Evolutionary conservation across 1,139 yeast genomes (phyloP).

Genomic region (Zygosaccharomyces pseudobailii): DNA sequence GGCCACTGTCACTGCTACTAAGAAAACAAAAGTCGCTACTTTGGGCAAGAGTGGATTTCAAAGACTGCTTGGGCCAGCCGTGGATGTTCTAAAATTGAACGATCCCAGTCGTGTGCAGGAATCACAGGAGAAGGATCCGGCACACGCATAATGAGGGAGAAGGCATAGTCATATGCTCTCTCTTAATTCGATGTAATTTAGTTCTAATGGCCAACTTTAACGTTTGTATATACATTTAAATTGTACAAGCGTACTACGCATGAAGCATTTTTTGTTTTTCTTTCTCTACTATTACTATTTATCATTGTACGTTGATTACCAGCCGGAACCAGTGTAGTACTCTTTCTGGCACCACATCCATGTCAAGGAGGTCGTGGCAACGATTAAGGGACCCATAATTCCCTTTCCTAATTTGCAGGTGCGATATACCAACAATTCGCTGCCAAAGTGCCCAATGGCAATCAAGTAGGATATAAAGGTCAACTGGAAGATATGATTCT

Average conservation of each 20-base stretch:
- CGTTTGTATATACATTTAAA: conserved; percentile 6
- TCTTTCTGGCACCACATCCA: conserved; percentile 62
- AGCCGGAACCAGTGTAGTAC: conserved; percentile 40
- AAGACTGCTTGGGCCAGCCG: conserved; percentile 89
- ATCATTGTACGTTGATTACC: conserved; percentile 11
- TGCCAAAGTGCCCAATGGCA: conserved; percentile 77
- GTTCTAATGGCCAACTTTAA: background rate
- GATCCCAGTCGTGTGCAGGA: conserved; percentile 54
- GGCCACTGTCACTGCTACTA: conserved; percentile 81
- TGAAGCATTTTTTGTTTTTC: background rate
- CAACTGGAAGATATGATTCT: conserved; percentile 68
- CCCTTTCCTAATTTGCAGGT: conserved; percentile 87
- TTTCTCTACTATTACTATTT: background rate
- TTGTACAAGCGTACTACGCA: conserved; percentile 2
- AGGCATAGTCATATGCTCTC: background rate
- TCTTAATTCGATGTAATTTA: background rate
- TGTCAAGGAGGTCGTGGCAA: conserved; percentile 49
- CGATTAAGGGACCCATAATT: conserved; percentile 78
- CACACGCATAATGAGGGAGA: background rate
- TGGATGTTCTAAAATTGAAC: conserved; percentile 70
- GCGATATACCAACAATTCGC: conserved; percentile 75
- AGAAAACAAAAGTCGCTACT: conserved; percentile 79
- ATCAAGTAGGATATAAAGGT: conserved; percentile 78
- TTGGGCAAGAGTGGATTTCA: conserved; percentile 91
- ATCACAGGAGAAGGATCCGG: background rate